Evolutionary conservation across 164 flowering plant genomes (phyloP).

Genomic region (Hamamelis virginiana): DNA sequence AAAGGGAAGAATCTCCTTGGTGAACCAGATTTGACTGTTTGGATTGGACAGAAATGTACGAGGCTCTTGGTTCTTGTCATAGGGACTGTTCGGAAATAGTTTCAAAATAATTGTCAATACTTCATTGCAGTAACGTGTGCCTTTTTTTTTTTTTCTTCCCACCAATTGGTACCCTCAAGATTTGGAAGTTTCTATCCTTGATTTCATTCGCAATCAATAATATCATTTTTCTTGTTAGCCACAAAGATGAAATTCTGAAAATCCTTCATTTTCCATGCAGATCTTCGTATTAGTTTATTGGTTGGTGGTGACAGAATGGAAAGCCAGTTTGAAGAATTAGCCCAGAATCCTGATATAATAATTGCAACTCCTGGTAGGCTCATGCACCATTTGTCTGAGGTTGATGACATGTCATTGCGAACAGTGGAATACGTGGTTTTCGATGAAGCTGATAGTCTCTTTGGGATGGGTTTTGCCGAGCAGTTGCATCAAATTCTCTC

Average conservation of each 20-base stretch:
- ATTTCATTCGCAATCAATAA: not conserved
- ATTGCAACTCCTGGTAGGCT: slow-evolving; percentile 99
- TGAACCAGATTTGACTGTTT: no score
- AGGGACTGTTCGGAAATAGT: not conserved
- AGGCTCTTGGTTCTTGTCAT: not conserved
- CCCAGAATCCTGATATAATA: slow-evolving; percentile 89
- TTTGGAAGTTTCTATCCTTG: no score
- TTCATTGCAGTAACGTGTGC: no score
- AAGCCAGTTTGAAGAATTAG: slow-evolving; percentile 89
- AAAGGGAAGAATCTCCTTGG: no score
- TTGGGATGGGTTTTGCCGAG: slow-evolving; percentile 96
- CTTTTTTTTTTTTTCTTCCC: no score
- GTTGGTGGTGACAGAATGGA: slow-evolving; percentile 99
- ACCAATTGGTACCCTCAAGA: no score
- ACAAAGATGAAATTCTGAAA: not conserved
- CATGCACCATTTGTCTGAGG: slow-evolving; percentile 92
- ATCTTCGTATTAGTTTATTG: slow-evolving; percentile 75
- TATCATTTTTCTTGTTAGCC: not conserved
- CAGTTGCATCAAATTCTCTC: slow-evolving; percentile 79
- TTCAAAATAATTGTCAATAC: not conserved
- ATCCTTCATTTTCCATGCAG: slow-evolving; percentile 31
- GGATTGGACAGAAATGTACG: no score
- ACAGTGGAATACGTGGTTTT: slow-evolving; percentile 91
- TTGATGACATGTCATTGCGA: slow-evolving; percentile 90
- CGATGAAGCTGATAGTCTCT: slow-evolving; percentile 92